Evolutionary conservation across 2,329 filamentous ascomycete species (phyloP).

Genomic region (Didymella arachidicola): DNA sequence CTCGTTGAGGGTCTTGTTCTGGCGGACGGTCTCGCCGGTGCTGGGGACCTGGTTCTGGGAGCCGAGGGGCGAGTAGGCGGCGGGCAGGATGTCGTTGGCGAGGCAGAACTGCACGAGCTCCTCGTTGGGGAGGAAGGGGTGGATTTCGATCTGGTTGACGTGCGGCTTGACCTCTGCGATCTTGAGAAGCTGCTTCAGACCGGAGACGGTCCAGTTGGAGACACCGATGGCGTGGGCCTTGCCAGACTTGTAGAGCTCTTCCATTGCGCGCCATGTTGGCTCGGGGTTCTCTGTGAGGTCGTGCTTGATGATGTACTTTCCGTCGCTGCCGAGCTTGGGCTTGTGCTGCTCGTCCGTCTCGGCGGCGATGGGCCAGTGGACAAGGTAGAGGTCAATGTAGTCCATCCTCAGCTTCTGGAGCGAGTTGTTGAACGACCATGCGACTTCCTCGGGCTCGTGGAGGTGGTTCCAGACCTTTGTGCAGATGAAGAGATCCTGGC

Average conservation of each 20-base stretch:
- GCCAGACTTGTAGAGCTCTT: slow-evolving; percentile 68
- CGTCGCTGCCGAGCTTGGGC: slow-evolving; percentile 63
- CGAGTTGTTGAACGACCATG: slow-evolving; percentile 67
- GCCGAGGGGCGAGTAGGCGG: slow-evolving; percentile 73
- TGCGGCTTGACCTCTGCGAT: slow-evolving; percentile 72
- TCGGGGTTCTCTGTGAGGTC: slow-evolving; percentile 71
- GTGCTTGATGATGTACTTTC: slow-evolving; percentile 70
- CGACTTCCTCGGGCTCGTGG: slow-evolving; percentile 65
- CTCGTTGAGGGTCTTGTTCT: slow-evolving; percentile 70
- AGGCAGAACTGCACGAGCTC: slow-evolving; percentile 66
- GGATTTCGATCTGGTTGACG: slow-evolving; percentile 78
- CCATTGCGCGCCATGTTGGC: slow-evolving; percentile 73
- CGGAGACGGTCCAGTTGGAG: slow-evolving; percentile 73
- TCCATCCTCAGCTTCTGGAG: slow-evolving; percentile 67
- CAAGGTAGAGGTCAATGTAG: slow-evolving; percentile 75
- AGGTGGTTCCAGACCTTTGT: slow-evolving; percentile 72
- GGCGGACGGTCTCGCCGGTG: slow-evolving; percentile 73
- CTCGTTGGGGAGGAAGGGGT: slow-evolving; percentile 74
- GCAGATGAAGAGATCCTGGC: slow-evolving; percentile 73
- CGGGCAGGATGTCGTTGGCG: slow-evolving; percentile 66
- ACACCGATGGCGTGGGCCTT: slow-evolving; percentile 73
- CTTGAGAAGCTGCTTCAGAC: slow-evolving; percentile 71
- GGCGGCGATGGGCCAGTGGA: slow-evolving; percentile 66
- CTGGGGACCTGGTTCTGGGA: slow-evolving; percentile 74
- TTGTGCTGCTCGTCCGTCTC: slow-evolving; percentile 62